These are phyloP conservation scores for Stellera chamaejasme DNA, from an alignment of 345 rosid species.

Conservation along the genomic window DNA sequence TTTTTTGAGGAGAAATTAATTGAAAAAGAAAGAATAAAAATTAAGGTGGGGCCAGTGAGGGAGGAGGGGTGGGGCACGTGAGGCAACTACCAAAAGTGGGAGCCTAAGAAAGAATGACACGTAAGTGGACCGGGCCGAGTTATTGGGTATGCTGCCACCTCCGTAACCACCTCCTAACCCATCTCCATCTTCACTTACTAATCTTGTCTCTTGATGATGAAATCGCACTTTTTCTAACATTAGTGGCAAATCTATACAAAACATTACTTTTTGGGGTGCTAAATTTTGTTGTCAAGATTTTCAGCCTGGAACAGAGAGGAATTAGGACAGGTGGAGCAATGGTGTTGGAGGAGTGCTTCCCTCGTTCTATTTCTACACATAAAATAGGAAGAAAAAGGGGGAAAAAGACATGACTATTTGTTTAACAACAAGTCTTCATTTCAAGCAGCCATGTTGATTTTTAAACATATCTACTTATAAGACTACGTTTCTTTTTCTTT, in stretches of 20 bases:
- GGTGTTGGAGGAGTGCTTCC: conserved; percentile 27
- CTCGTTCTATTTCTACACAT: conserved; percentile 27
- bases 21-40: neutral
- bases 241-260: neutral
- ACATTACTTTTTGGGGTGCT: neutral
- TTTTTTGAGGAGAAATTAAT: too few relatives aligned
- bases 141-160: conserved; percentile 22
- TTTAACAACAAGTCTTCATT: neutral
- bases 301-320: conserved; percentile 7
- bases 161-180: conserved; percentile 18
- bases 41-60: neutral
- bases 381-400: conserved; percentile 14
- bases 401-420: neutral
- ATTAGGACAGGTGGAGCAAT: conserved; percentile 12
- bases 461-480: too few relatives aligned
- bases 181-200: neutral
- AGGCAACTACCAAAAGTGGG: neutral
- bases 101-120: conserved; percentile 19
- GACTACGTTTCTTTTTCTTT: too few relatives aligned
- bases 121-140: conserved; percentile 7
- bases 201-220: neutral
- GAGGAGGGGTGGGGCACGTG: conserved; percentile 7
- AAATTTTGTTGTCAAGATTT: too few relatives aligned
- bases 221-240: neutral
- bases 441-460: conserved; percentile 2